Evolutionary conservation across 495 filamentous ascomycete species (phyloP).

Genomic region (Tuber melanosporum): DNA sequence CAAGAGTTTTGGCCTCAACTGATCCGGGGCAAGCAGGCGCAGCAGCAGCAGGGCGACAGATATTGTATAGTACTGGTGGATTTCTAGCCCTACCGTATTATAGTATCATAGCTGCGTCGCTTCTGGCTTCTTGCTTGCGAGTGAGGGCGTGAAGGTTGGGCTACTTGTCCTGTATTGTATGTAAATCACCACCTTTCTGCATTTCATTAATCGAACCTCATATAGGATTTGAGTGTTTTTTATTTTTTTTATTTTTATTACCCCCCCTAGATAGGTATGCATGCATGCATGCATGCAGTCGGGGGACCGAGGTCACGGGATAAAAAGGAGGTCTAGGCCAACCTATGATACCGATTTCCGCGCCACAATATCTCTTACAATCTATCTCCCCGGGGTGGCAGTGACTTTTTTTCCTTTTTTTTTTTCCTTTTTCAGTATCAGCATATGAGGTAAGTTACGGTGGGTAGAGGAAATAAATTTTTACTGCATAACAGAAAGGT

Average conservation of each 20-base stretch:
- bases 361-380: not conserved
- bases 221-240: not conserved
- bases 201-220: not conserved
- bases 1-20: not conserved
- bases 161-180: not conserved
- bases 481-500: not conserved
- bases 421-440: too few species aligned
- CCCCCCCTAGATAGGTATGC: not conserved
- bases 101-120: not conserved
- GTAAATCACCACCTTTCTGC: not conserved
- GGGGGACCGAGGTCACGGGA: not conserved
- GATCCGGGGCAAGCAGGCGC: not conserved
- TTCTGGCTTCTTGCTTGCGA: not conserved
- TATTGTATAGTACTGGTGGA: not conserved
- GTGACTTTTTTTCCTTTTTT: not conserved
- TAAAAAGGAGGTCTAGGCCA: not conserved
- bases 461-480: not conserved
- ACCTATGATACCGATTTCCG: not conserved
- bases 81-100: not conserved
- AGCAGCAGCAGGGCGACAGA: not conserved
- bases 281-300: not conserved
- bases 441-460: too few species aligned
- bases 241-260: not conserved
- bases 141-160: not conserved
- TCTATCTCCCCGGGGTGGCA: not conserved